phyloP scores from a whole-genome alignment of 2,329 filamentous ascomycete genomes.

The Camillea tinctor region DNA sequence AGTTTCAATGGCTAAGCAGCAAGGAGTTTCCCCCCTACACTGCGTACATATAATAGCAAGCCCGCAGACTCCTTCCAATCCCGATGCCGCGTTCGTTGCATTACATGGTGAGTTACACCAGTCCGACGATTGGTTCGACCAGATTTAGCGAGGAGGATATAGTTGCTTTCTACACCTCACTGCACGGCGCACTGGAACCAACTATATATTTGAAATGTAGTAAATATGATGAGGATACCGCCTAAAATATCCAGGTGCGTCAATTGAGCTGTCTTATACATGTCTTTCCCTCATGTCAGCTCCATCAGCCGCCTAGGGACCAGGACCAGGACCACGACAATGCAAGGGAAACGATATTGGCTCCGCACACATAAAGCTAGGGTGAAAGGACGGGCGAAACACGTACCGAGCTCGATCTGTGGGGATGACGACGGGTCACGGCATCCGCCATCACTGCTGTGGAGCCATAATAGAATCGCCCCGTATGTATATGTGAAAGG shows the following conservation, averaged over 20 bases:
- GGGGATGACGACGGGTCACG: background rate
- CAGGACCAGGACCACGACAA: background rate
- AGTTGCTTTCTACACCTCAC: background rate
- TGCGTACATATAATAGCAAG: background rate
- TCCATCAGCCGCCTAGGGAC: background rate
- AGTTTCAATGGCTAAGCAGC: background rate
- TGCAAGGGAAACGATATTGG: background rate
- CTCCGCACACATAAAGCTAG: background rate
- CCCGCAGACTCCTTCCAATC: background rate
- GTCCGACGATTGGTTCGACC: background rate
- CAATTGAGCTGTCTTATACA: background rate
- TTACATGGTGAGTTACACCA: background rate
- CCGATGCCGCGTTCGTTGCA: background rate
- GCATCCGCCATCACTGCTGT: background rate
- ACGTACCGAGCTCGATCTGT: background rate
- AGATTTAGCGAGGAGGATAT: background rate
- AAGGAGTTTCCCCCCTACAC: background rate
- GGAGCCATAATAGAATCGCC: background rate
- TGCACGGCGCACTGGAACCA: background rate
- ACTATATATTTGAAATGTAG: background rate
- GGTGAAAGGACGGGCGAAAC: background rate
- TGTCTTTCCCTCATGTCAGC: background rate
- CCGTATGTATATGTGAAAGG: background rate
- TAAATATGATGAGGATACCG: background rate
- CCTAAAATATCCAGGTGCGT: background rate